A percentile compares a stretch with the other conserved stretches of the same genome.
phyloP scores from a whole-genome alignment of 2,329 filamentous ascomycete genomes.

The Byssochlamys sp. region DNA sequence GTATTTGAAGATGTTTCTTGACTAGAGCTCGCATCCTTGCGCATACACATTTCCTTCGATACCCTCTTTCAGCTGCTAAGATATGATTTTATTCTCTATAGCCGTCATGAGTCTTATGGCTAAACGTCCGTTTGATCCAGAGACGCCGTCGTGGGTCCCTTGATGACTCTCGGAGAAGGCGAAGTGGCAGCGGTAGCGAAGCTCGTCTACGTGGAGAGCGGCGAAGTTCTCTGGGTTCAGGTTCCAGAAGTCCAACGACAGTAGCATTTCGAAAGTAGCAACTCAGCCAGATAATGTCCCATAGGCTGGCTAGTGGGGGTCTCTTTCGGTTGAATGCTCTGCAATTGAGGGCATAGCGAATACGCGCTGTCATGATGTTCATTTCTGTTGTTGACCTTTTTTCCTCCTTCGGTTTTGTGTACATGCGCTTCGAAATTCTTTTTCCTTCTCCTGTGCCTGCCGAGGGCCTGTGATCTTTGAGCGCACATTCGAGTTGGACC shows the following conservation, averaged over 20 bases:
- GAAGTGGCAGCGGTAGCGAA: constrained; percentile 33
- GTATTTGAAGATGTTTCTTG: constrained; percentile 24
- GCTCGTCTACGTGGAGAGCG: constrained; percentile 30
- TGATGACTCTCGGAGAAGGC: constrained; percentile 31
- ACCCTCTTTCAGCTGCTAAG: constrained; percentile 32
- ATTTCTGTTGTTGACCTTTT: constrained; percentile 12
- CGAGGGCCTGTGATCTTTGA: constrained; percentile 15
- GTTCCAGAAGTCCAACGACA: constrained; percentile 25
- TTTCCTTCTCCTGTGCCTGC: constrained; percentile 16
- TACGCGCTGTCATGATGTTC: constrained; percentile 27
- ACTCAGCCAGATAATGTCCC: constrained; percentile 30
- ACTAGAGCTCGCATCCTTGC: constrained; percentile 12
- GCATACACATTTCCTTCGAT: constrained; percentile 9
- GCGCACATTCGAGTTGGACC: constrained; percentile 28
- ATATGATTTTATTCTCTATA: constrained; percentile 26
- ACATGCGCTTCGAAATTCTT: constrained; percentile 34
- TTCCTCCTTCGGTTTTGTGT: constrained; percentile 13
- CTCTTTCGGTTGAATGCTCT: constrained; percentile 12
- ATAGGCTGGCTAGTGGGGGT: constrained; percentile 8
- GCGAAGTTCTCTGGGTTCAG: constrained; percentile 29
- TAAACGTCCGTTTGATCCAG: constrained; percentile 37
- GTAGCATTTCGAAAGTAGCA: constrained; percentile 30
- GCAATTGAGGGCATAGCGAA: constrained; percentile 28
- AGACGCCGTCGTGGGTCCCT: constrained; percentile 36
- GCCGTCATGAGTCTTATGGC: constrained; percentile 40